Base-by-base conservation (phyloP, 805 yeast genomes). In the Nakazawaea populi region DNA sequence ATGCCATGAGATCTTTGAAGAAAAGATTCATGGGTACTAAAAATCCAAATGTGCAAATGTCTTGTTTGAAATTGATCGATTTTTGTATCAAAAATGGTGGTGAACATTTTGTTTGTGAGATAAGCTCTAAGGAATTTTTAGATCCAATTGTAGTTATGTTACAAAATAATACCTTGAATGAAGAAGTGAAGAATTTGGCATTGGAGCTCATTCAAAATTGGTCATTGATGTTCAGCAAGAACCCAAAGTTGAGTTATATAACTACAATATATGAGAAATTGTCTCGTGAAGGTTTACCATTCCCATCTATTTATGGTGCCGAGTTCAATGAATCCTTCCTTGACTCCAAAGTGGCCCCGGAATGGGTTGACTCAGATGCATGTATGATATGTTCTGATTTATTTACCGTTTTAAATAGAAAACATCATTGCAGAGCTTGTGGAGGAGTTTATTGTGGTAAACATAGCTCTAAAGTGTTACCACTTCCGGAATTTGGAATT, bases 401-500 rank as follows among this genome's bases (percentile, higher is more conserved):
- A 12, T 94, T 94, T 62, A 74, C 94, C 1, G 77, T 92, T 63
- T 71, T 91, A 54, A 90, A 88, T 64, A 77, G 99, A 61, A 90
- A 92, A 64, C 99, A 94, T 66, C 99, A 94, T 68, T 94, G 99
- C 67, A 77, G 99, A 48, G 86, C 96, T 48, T 94, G 99, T 69
- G 99, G 99, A 28, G 97, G 97, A 4, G 96, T 89, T 0, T 92
- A 77, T 62, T 84, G 96, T 66, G 91, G 87, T 56, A 76, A 80
- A 5, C 96, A 95, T 66, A 89, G 97, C n/a, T 71, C 85, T 1
- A 80, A 87, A 57, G 73, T 66, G 46, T 72, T 83, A 35, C 83
- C 91, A 8, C 71, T 94, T 51, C 92, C 95, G 0, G 84, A 85
- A 44, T 74, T 89, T 46, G 99, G 99, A 0, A 89, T 94, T 40